Conservation (phyloP, 2,329 filamentous ascomycete species). For the Beauveria brongniartii region DNA sequence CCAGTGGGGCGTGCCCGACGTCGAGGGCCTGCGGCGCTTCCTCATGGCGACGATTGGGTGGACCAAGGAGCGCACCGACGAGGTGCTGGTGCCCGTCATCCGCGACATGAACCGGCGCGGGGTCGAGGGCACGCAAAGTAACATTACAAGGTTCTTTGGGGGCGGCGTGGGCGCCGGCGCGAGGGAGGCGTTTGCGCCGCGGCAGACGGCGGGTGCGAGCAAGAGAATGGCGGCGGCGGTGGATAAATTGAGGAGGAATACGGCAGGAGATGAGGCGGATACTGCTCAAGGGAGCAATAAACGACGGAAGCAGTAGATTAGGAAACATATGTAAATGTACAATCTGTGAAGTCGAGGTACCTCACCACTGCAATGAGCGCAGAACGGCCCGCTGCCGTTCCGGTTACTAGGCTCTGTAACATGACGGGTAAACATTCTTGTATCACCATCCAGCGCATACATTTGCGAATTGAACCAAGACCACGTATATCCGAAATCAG, state of each 20-base stretch:
- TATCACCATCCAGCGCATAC: too few relatives aligned
- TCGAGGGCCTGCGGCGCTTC: constrained; percentile 75
- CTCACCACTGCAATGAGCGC: background rate
- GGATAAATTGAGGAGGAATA: constrained; percentile 47
- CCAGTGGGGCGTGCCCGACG: constrained; percentile 91
- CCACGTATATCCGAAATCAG: too few relatives aligned
- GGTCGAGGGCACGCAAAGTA: constrained; percentile 85
- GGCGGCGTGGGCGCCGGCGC: constrained; percentile 64
- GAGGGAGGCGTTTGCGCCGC: constrained; percentile 60
- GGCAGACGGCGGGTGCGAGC: constrained; percentile 56
- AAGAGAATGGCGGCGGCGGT: constrained; percentile 71
- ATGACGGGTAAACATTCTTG: background rate
- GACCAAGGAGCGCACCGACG: constrained; percentile 85
- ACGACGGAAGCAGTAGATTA: background rate
- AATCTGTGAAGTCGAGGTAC: background rate
- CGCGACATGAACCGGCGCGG: constrained; percentile 87
- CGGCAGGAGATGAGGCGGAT: constrained; percentile 7
- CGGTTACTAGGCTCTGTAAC: background rate
- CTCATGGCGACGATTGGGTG: constrained; percentile 91
- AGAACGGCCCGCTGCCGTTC: background rate
- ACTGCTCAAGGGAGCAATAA: background rate
- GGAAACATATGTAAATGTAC: background rate
- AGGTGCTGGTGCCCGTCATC: constrained; percentile 91
- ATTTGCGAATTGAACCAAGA: too few relatives aligned
- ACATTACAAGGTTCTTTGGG: constrained; percentile 88